phyloP scores from a whole-genome alignment of 2,329 filamentous ascomycete genomes.

The Penicillium hordei region DNA sequence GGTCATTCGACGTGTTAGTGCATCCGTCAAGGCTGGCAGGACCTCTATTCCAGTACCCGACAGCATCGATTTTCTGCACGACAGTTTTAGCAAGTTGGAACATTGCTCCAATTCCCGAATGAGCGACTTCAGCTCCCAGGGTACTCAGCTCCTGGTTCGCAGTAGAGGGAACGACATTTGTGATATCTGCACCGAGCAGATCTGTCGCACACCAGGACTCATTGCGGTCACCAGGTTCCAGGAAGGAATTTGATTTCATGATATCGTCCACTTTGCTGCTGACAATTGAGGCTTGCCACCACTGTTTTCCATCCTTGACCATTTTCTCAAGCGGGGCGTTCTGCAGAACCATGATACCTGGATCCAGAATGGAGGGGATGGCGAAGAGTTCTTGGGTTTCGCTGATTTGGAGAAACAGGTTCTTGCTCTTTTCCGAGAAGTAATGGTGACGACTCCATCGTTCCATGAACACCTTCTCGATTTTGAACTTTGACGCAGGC shows the following conservation, averaged over 20 bases:
- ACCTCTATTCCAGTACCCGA: slow-evolving; percentile 35
- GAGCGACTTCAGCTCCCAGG: slow-evolving; percentile 1
- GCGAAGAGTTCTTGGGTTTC: slow-evolving; percentile 42
- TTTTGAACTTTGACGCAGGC: slow-evolving; percentile 17
- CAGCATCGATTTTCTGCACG: slow-evolving; percentile 39
- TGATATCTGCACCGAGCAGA: slow-evolving; percentile 23
- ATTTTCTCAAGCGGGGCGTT: slow-evolving; percentile 29
- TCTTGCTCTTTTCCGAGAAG: slow-evolving; percentile 20
- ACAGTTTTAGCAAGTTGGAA: slow-evolving; percentile 31
- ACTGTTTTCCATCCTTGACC: slow-evolving; percentile 34
- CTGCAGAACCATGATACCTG: slow-evolving; percentile 30
- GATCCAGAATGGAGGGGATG: slow-evolving; percentile 20
- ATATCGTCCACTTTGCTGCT: slow-evolving; percentile 37
- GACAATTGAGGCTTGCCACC: slow-evolving; percentile 43
- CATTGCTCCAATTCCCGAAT: slow-evolving; percentile 11
- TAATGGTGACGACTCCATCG: slow-evolving; percentile 35
- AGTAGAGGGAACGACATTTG: background rate
- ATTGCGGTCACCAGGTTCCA: slow-evolving; percentile 38
- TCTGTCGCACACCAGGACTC: slow-evolving; percentile 33
- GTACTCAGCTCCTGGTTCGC: background rate
- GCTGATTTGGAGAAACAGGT: slow-evolving; percentile 37
- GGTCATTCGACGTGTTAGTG: background rate
- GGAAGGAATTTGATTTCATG: slow-evolving; percentile 32
- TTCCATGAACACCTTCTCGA: slow-evolving; percentile 39
- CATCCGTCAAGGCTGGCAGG: background rate